phyloP scores from a whole-genome alignment of 495 filamentous ascomycete species.

The Penicillium argentinense region DNA sequence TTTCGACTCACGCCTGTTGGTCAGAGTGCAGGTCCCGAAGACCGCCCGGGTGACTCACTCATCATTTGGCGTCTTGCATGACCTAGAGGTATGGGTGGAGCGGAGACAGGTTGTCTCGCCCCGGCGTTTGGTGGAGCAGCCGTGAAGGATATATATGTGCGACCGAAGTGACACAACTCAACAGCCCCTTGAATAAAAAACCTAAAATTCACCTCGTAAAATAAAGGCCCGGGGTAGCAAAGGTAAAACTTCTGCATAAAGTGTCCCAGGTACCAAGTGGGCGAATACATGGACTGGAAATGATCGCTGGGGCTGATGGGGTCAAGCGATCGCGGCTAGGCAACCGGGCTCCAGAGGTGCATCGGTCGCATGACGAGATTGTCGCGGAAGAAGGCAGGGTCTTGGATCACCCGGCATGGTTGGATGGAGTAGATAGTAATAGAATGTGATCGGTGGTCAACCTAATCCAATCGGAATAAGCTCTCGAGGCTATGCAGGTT shows the following conservation, averaged over 20 bases:
- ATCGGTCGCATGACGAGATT: slow-evolving; percentile 1
- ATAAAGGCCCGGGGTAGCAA: no score
- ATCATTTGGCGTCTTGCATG: slow-evolving; percentile 13
- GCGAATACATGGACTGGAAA: neutral
- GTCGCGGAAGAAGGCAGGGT: neutral
- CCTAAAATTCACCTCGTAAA: no score
- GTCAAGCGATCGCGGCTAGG: slow-evolving; percentile 4
- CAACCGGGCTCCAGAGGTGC: slow-evolving; percentile 1
- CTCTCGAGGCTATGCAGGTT: no score
- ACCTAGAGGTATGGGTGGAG: slow-evolving; percentile 1
- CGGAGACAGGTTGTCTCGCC: no score
- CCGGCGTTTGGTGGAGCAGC: no score
- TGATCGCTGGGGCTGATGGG: slow-evolving; percentile 4
- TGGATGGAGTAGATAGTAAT: no score
- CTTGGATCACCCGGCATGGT: no score
- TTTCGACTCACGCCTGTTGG: slow-evolving; percentile 11
- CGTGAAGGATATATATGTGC: neutral
- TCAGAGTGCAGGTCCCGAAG: neutral
- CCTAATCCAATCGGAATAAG: no score
- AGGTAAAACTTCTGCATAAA: neutral
- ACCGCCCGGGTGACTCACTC: slow-evolving; percentile 17
- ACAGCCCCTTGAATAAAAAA: no score
- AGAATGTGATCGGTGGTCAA: no score
- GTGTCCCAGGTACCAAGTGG: neutral
- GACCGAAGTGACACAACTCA: no score